A percentile compares a stretch with the other conserved stretches of the same genome.
Conservation (phyloP, 2,329 filamentous ascomycete genomes). For the Aureobasidium zeae region DNA sequence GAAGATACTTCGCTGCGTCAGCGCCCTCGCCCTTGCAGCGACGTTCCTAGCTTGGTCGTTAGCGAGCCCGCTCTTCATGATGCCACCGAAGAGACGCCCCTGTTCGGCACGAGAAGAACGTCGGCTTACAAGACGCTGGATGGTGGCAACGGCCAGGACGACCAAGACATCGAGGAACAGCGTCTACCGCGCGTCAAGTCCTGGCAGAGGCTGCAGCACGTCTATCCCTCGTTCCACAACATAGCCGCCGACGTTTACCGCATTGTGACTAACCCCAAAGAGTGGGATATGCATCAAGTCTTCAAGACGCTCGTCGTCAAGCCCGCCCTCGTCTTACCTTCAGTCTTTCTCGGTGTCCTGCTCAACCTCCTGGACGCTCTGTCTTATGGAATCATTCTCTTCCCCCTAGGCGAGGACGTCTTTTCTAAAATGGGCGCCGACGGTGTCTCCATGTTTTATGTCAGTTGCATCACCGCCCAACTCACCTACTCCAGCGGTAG, state of each 20-base stretch:
- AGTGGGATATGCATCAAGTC: slow-evolving; percentile 60
- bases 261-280: slow-evolving; percentile 50
- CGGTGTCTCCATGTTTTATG: slow-evolving; percentile 97
- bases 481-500: slow-evolving; percentile 83
- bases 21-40: slow-evolving; percentile 6
- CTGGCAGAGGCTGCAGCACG: slow-evolving; percentile 25
- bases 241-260: slow-evolving; percentile 19
- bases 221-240: slow-evolving; percentile 22
- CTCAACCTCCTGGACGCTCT: slow-evolving; percentile 91
- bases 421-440: slow-evolving; percentile 83
- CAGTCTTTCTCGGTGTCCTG: slow-evolving; percentile 78
- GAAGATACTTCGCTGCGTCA: background rate
- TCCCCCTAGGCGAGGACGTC: slow-evolving; percentile 77
- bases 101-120: slow-evolving; percentile 25
- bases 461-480: slow-evolving; percentile 92
- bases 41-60: slow-evolving; percentile 24
- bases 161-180: slow-evolving; percentile 23
- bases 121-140: slow-evolving; percentile 13
- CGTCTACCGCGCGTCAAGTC: slow-evolving; percentile 18
- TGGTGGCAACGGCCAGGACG: background rate
- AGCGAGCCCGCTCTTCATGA: slow-evolving; percentile 21
- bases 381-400: slow-evolving; percentile 80
- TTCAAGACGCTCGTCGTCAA: slow-evolving; percentile 56
- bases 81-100: slow-evolving; percentile 26
- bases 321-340: slow-evolving; percentile 65